phyloP scores from a whole-genome alignment of 495 filamentous ascomycete genomes.

The Neurospora sp. region DNA sequence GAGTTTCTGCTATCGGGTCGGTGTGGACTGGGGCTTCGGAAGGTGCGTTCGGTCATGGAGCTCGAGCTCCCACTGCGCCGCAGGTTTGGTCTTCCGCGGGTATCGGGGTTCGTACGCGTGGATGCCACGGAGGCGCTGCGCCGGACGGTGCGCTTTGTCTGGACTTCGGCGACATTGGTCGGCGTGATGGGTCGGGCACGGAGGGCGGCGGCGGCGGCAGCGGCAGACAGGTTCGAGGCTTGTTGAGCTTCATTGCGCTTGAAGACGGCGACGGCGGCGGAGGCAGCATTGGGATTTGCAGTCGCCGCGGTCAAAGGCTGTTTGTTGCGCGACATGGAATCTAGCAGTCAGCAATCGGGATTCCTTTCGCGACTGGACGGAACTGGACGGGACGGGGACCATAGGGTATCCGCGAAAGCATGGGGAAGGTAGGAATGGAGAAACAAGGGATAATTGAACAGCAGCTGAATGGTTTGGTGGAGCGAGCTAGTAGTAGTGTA shows the following conservation, averaged over 20 bases:
- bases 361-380: conserved; percentile 1
- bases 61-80: conserved; percentile 57
- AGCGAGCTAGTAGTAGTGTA: neutral
- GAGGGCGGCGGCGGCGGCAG: conserved; percentile 76
- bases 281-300: conserved; percentile 59
- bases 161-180: conserved; percentile 64
- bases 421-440: neutral
- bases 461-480: neutral
- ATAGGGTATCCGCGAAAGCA: neutral
- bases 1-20: conserved; percentile 35
- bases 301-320: conserved; percentile 51
- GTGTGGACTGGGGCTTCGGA: conserved; percentile 58
- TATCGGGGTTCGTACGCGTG: conserved; percentile 37
- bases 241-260: conserved; percentile 41
- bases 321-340: conserved; percentile 4
- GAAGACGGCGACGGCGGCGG: conserved; percentile 74
- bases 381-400: neutral
- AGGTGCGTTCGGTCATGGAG: conserved; percentile 80
- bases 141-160: conserved; percentile 75
- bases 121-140: conserved; percentile 63
- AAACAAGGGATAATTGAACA: conserved; percentile 3
- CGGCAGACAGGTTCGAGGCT: conserved; percentile 55
- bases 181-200: conserved; percentile 66
- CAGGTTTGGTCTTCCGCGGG: conserved; percentile 36
- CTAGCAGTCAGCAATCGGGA: conserved; percentile 6